Conservation (phyloP, 2,329 filamentous ascomycete species). For the Colletotrichum plurivorum region DNA sequence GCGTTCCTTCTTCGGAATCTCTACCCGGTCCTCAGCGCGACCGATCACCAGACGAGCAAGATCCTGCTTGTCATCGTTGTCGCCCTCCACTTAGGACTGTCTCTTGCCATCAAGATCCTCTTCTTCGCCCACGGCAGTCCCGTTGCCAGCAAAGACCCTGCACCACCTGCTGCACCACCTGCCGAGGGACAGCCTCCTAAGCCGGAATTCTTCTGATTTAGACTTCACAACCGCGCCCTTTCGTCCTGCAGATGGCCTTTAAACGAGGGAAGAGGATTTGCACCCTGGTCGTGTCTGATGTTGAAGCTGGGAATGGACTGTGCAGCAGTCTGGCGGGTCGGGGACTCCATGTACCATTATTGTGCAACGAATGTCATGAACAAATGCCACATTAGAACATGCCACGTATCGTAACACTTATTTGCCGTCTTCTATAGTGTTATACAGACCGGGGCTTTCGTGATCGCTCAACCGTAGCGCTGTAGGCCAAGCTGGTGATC, state of each 20-base stretch:
- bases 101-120: conserved; percentile 94
- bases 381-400: neutral
- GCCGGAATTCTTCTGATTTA: conserved; percentile 27
- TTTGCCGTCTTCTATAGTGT: neutral
- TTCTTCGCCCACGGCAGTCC: conserved; percentile 91
- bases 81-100: conserved; percentile 87
- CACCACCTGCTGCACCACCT: conserved; percentile 29
- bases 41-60: conserved; percentile 93
- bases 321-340: conserved; percentile 1
- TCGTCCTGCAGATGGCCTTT: too few species aligned
- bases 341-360: conserved; percentile 26
- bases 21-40: conserved; percentile 92
- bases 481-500: too few species aligned
- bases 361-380: conserved; percentile 38
- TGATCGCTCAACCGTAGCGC: neutral
- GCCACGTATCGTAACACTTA: neutral
- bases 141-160: conserved; percentile 29
- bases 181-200: conserved; percentile 34
- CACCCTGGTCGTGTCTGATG: neutral
- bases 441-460: neutral
- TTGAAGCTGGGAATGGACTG: neutral
- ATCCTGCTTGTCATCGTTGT: conserved; percentile 87
- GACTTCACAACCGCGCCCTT: neutral
- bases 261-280: neutral
- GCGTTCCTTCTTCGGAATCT: conserved; percentile 88